Base-by-base conservation (phyloP, 176 grass and related monocot genomes). In the Phoenix roebelenii region DNA sequence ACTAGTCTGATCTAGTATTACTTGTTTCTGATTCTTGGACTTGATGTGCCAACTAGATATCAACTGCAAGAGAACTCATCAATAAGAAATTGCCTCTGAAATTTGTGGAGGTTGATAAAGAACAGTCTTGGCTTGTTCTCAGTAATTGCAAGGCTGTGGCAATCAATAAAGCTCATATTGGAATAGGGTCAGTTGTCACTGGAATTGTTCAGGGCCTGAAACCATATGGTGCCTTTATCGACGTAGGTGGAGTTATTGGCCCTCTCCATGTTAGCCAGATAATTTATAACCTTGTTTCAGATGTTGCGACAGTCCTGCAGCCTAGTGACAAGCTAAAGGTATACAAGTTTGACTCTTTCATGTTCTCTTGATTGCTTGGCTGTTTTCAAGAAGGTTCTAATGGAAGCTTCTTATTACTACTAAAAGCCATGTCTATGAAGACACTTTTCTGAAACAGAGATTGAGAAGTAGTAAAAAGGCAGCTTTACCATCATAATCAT, bases 241-340 rank as follows among this genome's bases (percentile, higher is more conserved):
- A 97, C 30, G 92, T 97, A 10, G 84, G 93, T 67, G 93, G 92
- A 56, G 85, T 90, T 68, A 91, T 88, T 76, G 92, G 92, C 23
- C 87, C 91, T 79, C 77, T 97, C 55, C 92, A 97, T 72, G 87
- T 97, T 49, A 91, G 92, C 79, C 92, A 97, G 66, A 91, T 97
- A 61, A 97, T 87, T 88, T 78, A 88, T 76, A 87, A 88, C 60
- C 76, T 81, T 68, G 87, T 97, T 62, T 75, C 84, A 0, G 87
- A 97, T 63, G 87, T 97, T 44, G 82, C 93, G 3, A 97, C 87
- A 12, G 93, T 97, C 55, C 72, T 97, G 58, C 87, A 91, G 75
- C 93, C 93, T 50, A 87, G 87, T 16, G 87, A 92, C 59, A 73
- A 55, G 23, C 83, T 98, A 44, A 98, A 98, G 93, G 93, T 98